These are phyloP conservation scores for Trametes pubescens DNA, from an alignment of 1,284 basidiomycete genomes.

Conservation along the genomic window DNA sequence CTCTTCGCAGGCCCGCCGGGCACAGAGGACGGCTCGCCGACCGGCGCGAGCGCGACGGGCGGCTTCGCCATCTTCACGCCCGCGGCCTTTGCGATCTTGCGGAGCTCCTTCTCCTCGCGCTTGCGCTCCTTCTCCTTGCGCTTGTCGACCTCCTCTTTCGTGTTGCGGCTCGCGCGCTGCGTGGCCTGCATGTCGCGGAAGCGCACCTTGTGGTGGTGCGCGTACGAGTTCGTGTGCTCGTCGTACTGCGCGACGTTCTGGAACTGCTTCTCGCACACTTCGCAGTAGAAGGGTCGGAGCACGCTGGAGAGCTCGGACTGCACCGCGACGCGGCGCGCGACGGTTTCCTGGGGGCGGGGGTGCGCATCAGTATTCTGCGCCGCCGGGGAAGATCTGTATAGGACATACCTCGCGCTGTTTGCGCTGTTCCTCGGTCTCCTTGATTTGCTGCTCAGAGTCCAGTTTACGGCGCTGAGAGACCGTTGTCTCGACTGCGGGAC, in stretches of 20 bases:
- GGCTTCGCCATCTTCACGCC: constrained; percentile 76
- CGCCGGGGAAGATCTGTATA: constrained; percentile 4
- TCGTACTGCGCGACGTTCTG: constrained; percentile 84
- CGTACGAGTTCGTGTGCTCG: constrained; percentile 86
- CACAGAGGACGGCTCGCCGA: constrained; percentile 31
- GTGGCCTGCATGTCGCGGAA: constrained; percentile 79
- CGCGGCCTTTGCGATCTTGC: constrained; percentile 79
- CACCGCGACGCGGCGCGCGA: constrained; percentile 71
- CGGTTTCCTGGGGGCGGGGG: constrained; percentile 58
- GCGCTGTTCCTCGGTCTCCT: constrained; percentile 80
- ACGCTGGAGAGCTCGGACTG: constrained; percentile 71
- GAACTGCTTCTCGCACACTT: constrained; percentile 85
- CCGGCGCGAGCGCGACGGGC: constrained; percentile 30
- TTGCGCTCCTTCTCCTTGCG: constrained; percentile 84
- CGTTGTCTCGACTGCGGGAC: constrained; percentile 65
- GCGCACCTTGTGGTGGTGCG: constrained; percentile 83
- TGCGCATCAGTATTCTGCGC: not conserved
- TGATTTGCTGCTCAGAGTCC: constrained; percentile 80
- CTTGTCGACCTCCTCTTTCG: constrained; percentile 70
- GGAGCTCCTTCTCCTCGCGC: constrained; percentile 81
- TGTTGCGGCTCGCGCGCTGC: constrained; percentile 55
- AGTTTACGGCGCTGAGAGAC: constrained; percentile 80
- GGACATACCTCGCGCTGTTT: constrained; percentile 67
- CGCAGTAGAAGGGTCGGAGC: constrained; percentile 79
- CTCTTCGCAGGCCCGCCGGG: constrained; percentile 57